Base-by-base conservation (phyloP, 495 filamentous ascomycete genomes). In the Penicillium psychrofluorescens region DNA sequence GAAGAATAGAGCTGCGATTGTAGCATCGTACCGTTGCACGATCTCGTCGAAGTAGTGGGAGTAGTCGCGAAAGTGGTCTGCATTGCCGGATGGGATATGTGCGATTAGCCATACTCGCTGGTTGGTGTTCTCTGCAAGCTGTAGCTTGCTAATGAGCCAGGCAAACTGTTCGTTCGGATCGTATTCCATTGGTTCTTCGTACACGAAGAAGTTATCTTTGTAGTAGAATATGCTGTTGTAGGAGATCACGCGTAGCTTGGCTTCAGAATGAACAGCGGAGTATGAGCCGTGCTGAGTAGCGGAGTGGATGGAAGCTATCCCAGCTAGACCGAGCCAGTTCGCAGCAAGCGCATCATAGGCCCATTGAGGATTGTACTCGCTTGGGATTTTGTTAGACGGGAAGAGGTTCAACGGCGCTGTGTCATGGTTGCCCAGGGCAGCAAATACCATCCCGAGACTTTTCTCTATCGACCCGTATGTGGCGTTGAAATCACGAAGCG, bases 191-290 rank as follows among this genome's bases (percentile, higher is more conserved):
- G 70, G 62, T 10, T 67, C 58, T 38, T 68, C 51, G 47, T 76
- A 80, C 12, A 70, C 46, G 63, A 69, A 73, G 59, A 72, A 77
- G 59, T 80, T 79, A 35, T 68, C 59, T 37, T 64, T 67, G 51
- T 80, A 79, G 63, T 75, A 80, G 51, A 78, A 63, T 46, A 76
- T 70, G 30, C 71, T 80, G 57, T 75, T 81, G 46, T 78, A 64
- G 11, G 75, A 77, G 50, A 81, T 78, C 35, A 81, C 62, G 11
- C 73, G 65, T 4, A 81, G 64, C 10, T 68, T 67, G 15, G 57
- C 59, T 38, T 55, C 49, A 8, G 64, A 61, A 36, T 71, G 59
- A 27, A 64, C 54, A 11, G 59, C 64, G 3, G 75, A 75, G 45
- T 80, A 81, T 3, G 64, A 65, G 14, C 72, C 78, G 32, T 72